Evolutionary conservation across 176 grass and related monocot genomes (phyloP).

Genomic region (Aegilops sharonensis): DNA sequence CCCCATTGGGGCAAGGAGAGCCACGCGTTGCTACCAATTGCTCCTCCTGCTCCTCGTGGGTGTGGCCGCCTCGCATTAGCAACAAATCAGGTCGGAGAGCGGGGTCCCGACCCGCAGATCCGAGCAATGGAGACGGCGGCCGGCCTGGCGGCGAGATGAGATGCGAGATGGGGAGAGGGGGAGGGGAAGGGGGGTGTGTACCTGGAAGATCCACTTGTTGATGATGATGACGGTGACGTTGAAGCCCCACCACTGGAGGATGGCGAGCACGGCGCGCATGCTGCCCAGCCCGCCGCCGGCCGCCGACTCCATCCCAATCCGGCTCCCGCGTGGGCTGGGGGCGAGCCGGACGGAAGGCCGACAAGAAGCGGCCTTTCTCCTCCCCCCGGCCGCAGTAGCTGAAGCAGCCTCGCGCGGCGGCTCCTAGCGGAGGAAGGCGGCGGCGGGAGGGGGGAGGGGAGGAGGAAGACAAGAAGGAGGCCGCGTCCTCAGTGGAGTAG

Average conservation of each 20-base stretch:
- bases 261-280: conserved; percentile 66
- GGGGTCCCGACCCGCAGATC: conserved; percentile 5
- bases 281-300: conserved; percentile 34
- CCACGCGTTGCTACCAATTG: no score
- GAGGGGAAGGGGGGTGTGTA: neutral
- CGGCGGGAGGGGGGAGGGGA: neutral
- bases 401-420: no score
- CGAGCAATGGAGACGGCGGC: neutral
- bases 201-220: conserved; percentile 99
- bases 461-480: neutral
- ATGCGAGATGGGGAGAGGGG: neutral
- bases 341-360: no score
- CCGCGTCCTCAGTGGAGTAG: neutral
- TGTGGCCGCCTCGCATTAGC: no score
- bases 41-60: no score
- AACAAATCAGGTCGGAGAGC: no score
- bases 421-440: neutral
- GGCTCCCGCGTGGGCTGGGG: no score
- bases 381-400: no score
- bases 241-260: conserved; percentile 98
- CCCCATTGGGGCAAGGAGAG: neutral
- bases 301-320: conserved; percentile 47
- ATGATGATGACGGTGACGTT: conserved; percentile 98
- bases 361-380: no score
- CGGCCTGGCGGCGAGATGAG: neutral